phyloP scores from a whole-genome alignment of 768 basidiomycete genomes.

The Kondoa malvinella region DNA sequence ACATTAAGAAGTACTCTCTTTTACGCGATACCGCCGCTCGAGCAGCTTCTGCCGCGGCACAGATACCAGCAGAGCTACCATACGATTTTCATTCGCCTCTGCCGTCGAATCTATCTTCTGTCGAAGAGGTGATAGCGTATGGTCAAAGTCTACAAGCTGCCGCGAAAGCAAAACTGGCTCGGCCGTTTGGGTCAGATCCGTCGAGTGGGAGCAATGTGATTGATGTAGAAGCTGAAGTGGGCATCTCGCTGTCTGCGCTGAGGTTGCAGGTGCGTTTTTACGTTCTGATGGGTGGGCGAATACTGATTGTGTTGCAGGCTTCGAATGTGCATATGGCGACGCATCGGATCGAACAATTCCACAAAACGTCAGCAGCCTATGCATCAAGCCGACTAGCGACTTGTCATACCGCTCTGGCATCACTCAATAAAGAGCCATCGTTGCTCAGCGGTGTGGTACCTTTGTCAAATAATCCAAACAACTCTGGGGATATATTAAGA shows the following conservation, averaged over 20 bases:
- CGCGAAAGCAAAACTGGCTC: neutral
- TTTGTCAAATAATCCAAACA: too few species aligned
- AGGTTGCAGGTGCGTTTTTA: neutral
- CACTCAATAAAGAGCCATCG: neutral
- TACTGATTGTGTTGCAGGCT: neutral
- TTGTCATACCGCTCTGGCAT: neutral
- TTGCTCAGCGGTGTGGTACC: too few species aligned
- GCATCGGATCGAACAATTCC: constrained; percentile 5
- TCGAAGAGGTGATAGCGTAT: neutral
- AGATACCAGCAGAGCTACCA: neutral
- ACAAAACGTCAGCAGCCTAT: neutral
- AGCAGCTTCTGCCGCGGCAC: neutral
- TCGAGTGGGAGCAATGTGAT: neutral
- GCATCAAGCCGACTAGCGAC: neutral
- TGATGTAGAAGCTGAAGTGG: constrained; percentile 4
- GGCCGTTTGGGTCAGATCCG: neutral
- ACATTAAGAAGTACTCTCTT: neutral
- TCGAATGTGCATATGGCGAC: neutral
- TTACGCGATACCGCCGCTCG: neutral
- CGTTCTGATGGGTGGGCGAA: neutral
- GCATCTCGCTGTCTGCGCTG: neutral
- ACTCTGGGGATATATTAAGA: neutral
- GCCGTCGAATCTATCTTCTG: neutral
- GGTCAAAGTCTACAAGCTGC: neutral
- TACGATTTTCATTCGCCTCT: neutral